These are phyloP conservation scores for Suillus variegatus DNA, from an alignment of 768 basidiomycete species.

Conservation along the genomic window DNA sequence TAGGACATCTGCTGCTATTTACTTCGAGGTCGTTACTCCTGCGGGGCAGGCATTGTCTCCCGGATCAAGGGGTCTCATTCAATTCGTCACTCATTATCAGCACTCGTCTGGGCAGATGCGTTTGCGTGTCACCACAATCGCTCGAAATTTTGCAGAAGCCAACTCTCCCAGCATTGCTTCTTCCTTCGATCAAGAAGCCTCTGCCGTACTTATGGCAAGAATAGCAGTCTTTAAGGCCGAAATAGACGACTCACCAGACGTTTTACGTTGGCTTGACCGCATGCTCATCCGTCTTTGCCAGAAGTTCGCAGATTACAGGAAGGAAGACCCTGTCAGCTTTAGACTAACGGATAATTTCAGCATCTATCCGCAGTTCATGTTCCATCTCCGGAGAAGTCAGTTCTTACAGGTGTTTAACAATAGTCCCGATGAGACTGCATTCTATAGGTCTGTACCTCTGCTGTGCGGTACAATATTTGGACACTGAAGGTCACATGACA, in stretches of 20 bases:
- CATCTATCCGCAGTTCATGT: conserved; percentile 99
- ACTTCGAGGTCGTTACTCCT: conserved; percentile 98
- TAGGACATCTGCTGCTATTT: conserved; percentile 85
- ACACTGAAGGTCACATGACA: conserved; percentile 31
- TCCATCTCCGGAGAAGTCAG: conserved; percentile 95
- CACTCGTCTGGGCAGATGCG: conserved; percentile 95
- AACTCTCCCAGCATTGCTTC: conserved; percentile 92
- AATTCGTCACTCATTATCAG: conserved; percentile 98
- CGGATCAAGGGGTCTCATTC: conserved; percentile 91
- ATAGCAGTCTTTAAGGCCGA: conserved; percentile 99
- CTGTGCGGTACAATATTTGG: conserved; percentile 3
- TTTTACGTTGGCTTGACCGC: conserved; percentile 94
- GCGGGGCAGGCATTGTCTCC: conserved; percentile 91
- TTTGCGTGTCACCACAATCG: conserved; percentile 96
- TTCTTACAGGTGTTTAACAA: conserved; percentile 99
- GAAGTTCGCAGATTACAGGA: conserved; percentile 98
- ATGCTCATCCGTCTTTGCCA: conserved; percentile 99
- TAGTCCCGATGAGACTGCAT: conserved; percentile 98
- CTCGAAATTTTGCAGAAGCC: conserved; percentile 96
- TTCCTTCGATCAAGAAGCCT: conserved; percentile 97
- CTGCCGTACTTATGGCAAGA: conserved; percentile 96
- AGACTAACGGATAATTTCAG: conserved; percentile 93
- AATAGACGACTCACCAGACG: conserved; percentile 96
- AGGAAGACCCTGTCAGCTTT: conserved; percentile 96
- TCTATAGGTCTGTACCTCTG: conserved; percentile 73